Evolutionary conservation across 2,329 filamentous ascomycete species (phyloP).

Genomic region (Colletotrichum agaves): DNA sequence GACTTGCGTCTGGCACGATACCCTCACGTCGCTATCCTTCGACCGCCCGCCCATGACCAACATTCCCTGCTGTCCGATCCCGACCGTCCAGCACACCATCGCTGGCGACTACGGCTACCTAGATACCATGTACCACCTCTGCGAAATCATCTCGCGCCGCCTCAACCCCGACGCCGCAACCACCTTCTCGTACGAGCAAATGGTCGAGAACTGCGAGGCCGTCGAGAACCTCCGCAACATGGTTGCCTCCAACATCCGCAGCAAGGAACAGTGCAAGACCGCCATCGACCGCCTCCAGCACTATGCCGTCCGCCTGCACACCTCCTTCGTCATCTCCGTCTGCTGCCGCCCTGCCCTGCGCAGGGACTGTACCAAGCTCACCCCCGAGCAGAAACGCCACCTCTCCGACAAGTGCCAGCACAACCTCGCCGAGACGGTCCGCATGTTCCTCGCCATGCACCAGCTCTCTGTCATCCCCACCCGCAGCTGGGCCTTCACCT

Average conservation of each 20-base stretch:
- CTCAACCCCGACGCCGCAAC: slow-evolving; percentile 65
- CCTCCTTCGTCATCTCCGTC: slow-evolving; percentile 72
- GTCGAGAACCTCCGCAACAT: slow-evolving; percentile 63
- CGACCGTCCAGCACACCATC: slow-evolving; percentile 54
- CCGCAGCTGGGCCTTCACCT: slow-evolving; percentile 75
- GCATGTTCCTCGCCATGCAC: slow-evolving; percentile 77
- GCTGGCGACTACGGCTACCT: slow-evolving; percentile 67
- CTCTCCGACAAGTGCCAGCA: slow-evolving; percentile 69
- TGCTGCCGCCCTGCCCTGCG: slow-evolving; percentile 71
- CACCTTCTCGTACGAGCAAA: slow-evolving; percentile 62
- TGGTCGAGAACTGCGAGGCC: slow-evolving; percentile 66
- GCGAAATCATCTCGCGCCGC: slow-evolving; percentile 67
- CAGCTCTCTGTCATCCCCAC: slow-evolving; percentile 74
- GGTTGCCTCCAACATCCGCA: slow-evolving; percentile 63
- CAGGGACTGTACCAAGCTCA: slow-evolving; percentile 62
- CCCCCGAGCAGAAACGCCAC: slow-evolving; percentile 61
- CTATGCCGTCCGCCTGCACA: slow-evolving; percentile 72
- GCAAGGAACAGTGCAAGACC: slow-evolving; percentile 72
- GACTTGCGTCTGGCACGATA: slow-evolving; percentile 76
- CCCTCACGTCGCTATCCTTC: slow-evolving; percentile 72
- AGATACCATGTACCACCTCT: slow-evolving; percentile 73
- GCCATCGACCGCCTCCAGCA: slow-evolving; percentile 71
- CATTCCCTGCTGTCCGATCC: slow-evolving; percentile 65
- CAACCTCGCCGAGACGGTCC: slow-evolving; percentile 72
- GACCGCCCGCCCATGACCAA: slow-evolving; percentile 74